Base-by-base conservation (phyloP, 1,284 basidiomycete genomes). In the Pseudozyma thailandica region DNA sequence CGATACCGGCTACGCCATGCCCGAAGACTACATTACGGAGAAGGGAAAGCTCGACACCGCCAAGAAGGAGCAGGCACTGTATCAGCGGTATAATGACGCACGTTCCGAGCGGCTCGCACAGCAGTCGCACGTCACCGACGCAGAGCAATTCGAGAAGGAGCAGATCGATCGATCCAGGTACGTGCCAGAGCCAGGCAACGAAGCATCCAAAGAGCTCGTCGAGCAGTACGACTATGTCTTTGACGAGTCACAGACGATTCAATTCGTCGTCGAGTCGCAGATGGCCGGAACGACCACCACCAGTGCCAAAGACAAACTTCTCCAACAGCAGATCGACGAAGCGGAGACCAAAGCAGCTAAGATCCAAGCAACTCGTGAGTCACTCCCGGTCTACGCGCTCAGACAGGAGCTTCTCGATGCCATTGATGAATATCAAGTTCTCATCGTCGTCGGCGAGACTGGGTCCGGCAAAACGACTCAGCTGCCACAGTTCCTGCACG, bases 381-480 rank as follows among this genome's bases (percentile, higher is more conserved):
- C 77, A 3, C 60, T 82, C 16, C 81, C 81, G 3, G 80, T 82
- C 48, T 82, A 82, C 39, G 65, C 68, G 27, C 57, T 82, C 38
- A 72, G 81, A 13, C 63, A 77, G n/a, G 77, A 82, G 38, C 61
- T 82, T 15, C 70, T 99, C 8, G 88, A 90, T 20, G 95, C 96
- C 0, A 91, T 98, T 63, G 89, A 88, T 48, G 89, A 94, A 45
- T 90, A 97, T 79, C 96, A 98, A 82, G 84, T 85, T 28, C 72
- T 85, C 48, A 83, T 85, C 50, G 83, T 85, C 44, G 79, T 80
- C n/a, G 85, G 85, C 38, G 85, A 85, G 68, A 85, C 85, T 1
- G 94, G 94, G 21, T 96, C 93, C 0, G 96, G 96, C 23, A 98
- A 99, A 85, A 98, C 96, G 1, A 98, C 96, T 0, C 96, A 99